Evolutionary conservation across 1,139 yeast genomes (phyloP), one percentile per base, ranked within the genome.

Genomic region (Yamadazyma buinensis): DNA sequence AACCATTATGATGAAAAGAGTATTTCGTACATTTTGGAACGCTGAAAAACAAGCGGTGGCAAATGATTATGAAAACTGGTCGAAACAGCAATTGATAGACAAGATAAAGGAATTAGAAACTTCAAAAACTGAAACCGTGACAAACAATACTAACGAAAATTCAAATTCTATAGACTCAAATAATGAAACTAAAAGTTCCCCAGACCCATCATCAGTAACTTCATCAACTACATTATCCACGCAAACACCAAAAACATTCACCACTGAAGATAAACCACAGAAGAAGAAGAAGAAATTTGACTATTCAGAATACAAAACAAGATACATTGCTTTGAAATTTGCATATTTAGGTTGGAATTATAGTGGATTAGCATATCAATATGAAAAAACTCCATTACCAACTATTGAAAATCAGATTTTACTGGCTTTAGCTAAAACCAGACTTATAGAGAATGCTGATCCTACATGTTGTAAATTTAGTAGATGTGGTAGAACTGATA

Each of bases 401-500:
- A 92, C 99, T 0, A 92, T 92, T 2, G 98, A 94, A 52, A 81
- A 80, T 28, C 75, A 72, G 28, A 73, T 92, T 11, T 57, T 92
- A 33, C 72, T 79, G 32, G 95, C 95, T 0, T 57, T 92, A 56
- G 62, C 69, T 28, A 77, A 72, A 44, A 77, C 95, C 25, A 78
- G 73, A 46, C 60, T 94, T 41, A 77, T 94, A 26, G 74, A 80
- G 9, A 67, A 77, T 1, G 58, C 73, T 21, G 74, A 69, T 11
- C 88, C 88, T 1, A 77, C 72, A 2, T 76, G 72, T 34, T 77
- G 84, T 37, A 64, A 72, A 12, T 90, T 90, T 56, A 84, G 95
- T 46, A 66, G 98, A 42, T 94, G 98, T 61, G 99, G 99, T 0
- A 69, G 99, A 49, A 92, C 99, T 0, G 99, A 92, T 51, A 82